Conservation (phyloP, 108 stramenopile species). For the Nitzschia sp. region DNA sequence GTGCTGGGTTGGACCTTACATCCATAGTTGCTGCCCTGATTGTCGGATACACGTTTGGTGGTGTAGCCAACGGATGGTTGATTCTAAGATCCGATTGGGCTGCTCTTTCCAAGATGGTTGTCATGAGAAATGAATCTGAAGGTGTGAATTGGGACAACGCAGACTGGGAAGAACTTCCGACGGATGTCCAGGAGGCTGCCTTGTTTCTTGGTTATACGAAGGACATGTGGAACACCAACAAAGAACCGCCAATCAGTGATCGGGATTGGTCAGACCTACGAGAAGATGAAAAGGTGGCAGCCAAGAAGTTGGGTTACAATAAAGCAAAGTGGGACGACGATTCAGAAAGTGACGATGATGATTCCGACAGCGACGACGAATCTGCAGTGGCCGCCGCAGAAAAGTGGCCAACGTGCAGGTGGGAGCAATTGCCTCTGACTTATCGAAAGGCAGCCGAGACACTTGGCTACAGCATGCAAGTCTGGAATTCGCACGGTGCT, state of each 20-base stretch:
- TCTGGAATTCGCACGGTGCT: constrained; percentile 45
- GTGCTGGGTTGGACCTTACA: constrained; percentile 40
- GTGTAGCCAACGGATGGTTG: constrained; percentile 40
- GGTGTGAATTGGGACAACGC: constrained; percentile 18
- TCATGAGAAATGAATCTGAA: constrained; percentile 21
- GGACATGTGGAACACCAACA: constrained; percentile 37
- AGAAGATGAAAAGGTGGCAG: constrained; percentile 43
- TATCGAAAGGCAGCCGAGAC: constrained; percentile 36
- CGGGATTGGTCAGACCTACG: constrained; percentile 44
- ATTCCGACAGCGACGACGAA: not conserved
- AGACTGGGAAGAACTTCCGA: constrained; percentile 49
- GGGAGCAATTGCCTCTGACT: constrained; percentile 38
- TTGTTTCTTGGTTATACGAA: constrained; percentile 34
- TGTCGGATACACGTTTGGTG: constrained; percentile 57
- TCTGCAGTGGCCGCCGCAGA: not conserved
- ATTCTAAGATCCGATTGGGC: constrained; percentile 56
- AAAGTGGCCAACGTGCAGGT: constrained; percentile 34
- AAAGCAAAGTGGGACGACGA: constrained; percentile 42
- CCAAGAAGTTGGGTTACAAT: constrained; percentile 38
- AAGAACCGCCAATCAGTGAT: constrained; percentile 14
- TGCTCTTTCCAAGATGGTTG: constrained; percentile 19
- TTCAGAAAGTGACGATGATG: constrained; percentile 14
- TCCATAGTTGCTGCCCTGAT: constrained; percentile 49
- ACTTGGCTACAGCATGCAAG: constrained; percentile 39
- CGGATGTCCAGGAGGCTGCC: constrained; percentile 40